Evolutionary conservation across 805 yeast species (phyloP).

Genomic region (Hyphopichia homilentoma): DNA sequence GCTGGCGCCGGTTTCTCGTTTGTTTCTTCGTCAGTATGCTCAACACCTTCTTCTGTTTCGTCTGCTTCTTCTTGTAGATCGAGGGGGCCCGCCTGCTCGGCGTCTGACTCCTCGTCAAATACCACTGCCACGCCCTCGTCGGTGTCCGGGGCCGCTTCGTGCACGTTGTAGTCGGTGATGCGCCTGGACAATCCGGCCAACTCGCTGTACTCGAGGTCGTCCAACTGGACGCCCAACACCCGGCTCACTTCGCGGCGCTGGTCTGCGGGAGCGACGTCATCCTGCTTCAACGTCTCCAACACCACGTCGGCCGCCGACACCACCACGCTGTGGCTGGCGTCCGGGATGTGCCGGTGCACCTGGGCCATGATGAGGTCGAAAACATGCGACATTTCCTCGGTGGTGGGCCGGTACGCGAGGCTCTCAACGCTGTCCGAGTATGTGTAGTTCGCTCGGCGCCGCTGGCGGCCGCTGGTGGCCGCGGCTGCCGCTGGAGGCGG

Average conservation of each 20-base stretch:
- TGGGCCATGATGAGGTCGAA: conserved; percentile 60
- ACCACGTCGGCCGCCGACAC: conserved; percentile 69
- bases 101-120: conserved; percentile 44
- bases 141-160: conserved; percentile 12
- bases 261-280: conserved; percentile 34
- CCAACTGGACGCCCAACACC: conserved; percentile 37
- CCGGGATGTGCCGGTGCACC: conserved; percentile 58
- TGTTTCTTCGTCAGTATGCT: conserved; percentile 22
- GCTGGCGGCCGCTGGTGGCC: conserved; percentile 5
- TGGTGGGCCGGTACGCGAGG: conserved; percentile 61
- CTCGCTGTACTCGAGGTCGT: conserved; percentile 44
- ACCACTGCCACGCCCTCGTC: conserved; percentile 42
- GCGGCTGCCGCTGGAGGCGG: conserved; percentile 12
- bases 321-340: conserved; percentile 71
- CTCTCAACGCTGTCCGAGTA: conserved; percentile 34
- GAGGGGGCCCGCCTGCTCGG: too few relatives aligned
- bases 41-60: conserved; percentile 17
- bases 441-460: conserved; percentile 11
- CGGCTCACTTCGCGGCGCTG: conserved; percentile 51
- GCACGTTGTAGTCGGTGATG: conserved; percentile 48
- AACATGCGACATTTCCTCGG: conserved; percentile 44
- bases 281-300: conserved; percentile 51
- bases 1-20: conserved; percentile 18
- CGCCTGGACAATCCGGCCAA: conserved; percentile 40
- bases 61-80: conserved; percentile 25